Evolutionary conservation across 2,329 filamentous ascomycete species (phyloP).

Genomic region (Claviceps sp.): DNA sequence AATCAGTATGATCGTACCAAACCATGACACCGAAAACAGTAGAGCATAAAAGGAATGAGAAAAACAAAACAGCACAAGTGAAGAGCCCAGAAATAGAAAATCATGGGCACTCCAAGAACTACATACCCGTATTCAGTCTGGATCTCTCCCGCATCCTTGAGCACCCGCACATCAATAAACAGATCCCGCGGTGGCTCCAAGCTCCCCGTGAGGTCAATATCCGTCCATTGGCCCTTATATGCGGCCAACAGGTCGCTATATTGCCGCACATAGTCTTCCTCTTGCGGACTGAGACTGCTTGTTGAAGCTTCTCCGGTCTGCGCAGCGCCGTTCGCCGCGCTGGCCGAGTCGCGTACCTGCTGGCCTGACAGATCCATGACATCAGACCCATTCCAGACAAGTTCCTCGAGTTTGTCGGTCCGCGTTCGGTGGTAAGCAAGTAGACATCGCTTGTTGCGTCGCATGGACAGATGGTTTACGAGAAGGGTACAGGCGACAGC

Average conservation of each 20-base stretch:
- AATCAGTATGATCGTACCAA: conserved; percentile 7
- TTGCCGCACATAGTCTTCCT: conserved; percentile 88
- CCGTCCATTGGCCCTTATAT: conserved; percentile 97
- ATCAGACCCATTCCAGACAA: conserved; percentile 84
- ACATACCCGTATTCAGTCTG: conserved; percentile 90
- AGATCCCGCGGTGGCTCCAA: conserved; percentile 88
- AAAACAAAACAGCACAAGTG: too few relatives aligned
- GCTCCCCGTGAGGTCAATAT: conserved; percentile 88
- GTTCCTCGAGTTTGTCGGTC: conserved; percentile 80
- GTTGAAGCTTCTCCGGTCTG: conserved; percentile 36
- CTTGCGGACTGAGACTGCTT: conserved; percentile 82
- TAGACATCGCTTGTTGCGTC: conserved; percentile 88
- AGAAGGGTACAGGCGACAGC: conserved; percentile 78
- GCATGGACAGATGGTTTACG: conserved; percentile 89
- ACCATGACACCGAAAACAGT: background rate
- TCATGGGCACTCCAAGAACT: background rate
- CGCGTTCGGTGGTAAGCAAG: conserved; percentile 87
- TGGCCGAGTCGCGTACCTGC: conserved; percentile 30
- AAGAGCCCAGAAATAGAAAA: too few relatives aligned
- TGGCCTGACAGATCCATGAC: conserved; percentile 57
- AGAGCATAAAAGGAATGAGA: background rate
- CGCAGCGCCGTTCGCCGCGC: conserved; percentile 18
- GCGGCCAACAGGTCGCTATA: conserved; percentile 88
- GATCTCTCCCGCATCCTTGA: conserved; percentile 96
- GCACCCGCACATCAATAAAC: conserved; percentile 90